Conservation (phyloP, 768 basidiomycete species). For the Boletus rubroflammeus region DNA sequence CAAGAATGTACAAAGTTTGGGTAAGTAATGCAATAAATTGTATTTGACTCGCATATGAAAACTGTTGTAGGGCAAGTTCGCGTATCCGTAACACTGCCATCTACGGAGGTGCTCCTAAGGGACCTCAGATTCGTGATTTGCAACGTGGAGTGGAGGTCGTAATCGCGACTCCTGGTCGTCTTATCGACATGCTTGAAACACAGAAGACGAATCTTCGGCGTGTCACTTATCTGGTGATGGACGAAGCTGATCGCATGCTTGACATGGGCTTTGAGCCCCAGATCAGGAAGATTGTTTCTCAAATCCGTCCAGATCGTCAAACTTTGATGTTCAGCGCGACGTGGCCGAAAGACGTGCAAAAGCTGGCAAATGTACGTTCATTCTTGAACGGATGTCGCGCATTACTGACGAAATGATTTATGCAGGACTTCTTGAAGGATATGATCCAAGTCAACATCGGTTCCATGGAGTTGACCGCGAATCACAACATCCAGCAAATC, state of each 20-base stretch:
- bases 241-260: constrained; percentile 99
- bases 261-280: constrained; percentile 99
- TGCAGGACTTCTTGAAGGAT: constrained; percentile 89
- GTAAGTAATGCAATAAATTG: constrained; percentile 37
- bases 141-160: constrained; percentile 97
- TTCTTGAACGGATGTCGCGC: not conserved
- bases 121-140: constrained; percentile 95
- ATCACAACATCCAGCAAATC: constrained; percentile 95
- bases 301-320: constrained; percentile 97
- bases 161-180: constrained; percentile 98
- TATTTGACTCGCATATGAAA: not conserved
- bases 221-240: constrained; percentile 97
- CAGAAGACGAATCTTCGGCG: constrained; percentile 96
- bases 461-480: constrained; percentile 96
- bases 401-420: constrained; percentile 2
- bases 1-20: constrained; percentile 99
- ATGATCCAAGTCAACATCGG: constrained; percentile 99
- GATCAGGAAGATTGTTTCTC: constrained; percentile 95
- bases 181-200: constrained; percentile 98
- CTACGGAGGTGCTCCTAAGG: constrained; percentile 98
- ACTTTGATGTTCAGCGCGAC: constrained; percentile 99
- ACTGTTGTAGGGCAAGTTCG: constrained; percentile 64
- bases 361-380: constrained; percentile 69
- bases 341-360: constrained; percentile 99
- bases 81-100: constrained; percentile 98